phyloP scores from a whole-genome alignment of 148 eudicot species.

The Vaccinium corymbosum region DNA sequence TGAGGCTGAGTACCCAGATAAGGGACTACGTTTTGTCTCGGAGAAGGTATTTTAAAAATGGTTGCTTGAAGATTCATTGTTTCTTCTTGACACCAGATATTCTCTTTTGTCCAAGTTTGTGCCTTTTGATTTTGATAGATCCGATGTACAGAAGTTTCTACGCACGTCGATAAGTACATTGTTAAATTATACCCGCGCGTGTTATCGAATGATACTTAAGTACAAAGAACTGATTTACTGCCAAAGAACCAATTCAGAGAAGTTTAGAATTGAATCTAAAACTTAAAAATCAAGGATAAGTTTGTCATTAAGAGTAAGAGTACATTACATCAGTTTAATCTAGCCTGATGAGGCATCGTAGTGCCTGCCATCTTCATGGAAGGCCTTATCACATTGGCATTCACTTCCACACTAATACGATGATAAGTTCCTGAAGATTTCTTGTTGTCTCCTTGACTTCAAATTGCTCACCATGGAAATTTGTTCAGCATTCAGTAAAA shows the following conservation, averaged over 20 bases:
- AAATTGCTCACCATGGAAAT: not conserved
- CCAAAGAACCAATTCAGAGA: not conserved
- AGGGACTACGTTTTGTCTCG: conserved; percentile 30
- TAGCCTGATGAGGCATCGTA: not conserved
- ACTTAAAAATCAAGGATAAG: not conserved
- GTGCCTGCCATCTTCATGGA: not conserved
- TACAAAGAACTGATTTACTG: no score
- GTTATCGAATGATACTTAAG: not conserved
- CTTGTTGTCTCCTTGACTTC: not conserved
- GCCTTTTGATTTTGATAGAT: not conserved
- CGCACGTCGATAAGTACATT: not conserved
- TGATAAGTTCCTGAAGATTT: not conserved
- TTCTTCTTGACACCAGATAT: not conserved
- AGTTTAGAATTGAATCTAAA: not conserved
- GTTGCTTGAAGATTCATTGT: not conserved
- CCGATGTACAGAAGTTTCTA: not conserved
- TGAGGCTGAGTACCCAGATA: conserved; percentile 43
- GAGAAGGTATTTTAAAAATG: conserved; percentile 26
- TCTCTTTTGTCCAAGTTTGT: not conserved
- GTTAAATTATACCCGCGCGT: not conserved
- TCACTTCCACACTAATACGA: not conserved
- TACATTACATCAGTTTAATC: not conserved
- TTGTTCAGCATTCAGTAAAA: not conserved
- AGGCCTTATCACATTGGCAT: not conserved
- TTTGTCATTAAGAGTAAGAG: not conserved